Percentiles rank a stretch among this genome's conserved stretches.
These are phyloP conservation scores for Zanthoxylum bungeanum DNA, from an alignment of 345 rosid genomes.

Conservation along the genomic window DNA sequence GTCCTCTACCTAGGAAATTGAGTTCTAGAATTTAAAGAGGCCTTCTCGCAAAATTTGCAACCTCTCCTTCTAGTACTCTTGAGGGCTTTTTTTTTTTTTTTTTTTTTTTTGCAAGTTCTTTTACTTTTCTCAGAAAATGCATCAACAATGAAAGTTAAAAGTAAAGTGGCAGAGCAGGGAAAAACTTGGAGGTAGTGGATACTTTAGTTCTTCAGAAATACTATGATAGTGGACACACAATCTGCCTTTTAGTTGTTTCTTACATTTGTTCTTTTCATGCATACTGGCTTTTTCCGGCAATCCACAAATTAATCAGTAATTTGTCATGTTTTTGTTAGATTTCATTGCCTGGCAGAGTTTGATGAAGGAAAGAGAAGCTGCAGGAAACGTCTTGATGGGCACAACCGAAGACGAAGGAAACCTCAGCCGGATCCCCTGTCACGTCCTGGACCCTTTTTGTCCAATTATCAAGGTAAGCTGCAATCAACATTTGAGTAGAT, in stretches of 20 bases:
- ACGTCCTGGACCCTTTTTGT: slow-evolving; percentile 26
- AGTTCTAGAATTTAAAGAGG: neutral
- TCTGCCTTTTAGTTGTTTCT: neutral
- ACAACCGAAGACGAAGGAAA: slow-evolving; percentile 49
- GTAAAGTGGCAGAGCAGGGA: neutral
- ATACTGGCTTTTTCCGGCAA: neutral
- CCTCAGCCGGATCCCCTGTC: slow-evolving; percentile 43
- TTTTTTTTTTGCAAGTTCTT: neutral
- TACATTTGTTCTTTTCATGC: neutral
- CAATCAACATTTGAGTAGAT: slow-evolving; percentile 14
- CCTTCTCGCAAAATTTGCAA: neutral
- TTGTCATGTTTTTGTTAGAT: slow-evolving; percentile 22
- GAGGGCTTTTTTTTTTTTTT: neutral
- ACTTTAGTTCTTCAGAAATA: neutral
- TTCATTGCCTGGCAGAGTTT: slow-evolving; percentile 53
- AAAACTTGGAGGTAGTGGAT: neutral
- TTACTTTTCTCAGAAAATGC: neutral
- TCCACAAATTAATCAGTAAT: neutral
- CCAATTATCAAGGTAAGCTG: slow-evolving; percentile 43
- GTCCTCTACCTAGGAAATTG: neutral
- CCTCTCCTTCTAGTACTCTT: neutral
- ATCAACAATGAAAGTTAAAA: neutral
- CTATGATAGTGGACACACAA: neutral
- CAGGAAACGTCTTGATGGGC: slow-evolving; percentile 61
- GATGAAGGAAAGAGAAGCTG: slow-evolving; percentile 63